These are phyloP conservation scores for Moricandia arvensis DNA, from an alignment of 345 rosid species.

Conservation along the genomic window DNA sequence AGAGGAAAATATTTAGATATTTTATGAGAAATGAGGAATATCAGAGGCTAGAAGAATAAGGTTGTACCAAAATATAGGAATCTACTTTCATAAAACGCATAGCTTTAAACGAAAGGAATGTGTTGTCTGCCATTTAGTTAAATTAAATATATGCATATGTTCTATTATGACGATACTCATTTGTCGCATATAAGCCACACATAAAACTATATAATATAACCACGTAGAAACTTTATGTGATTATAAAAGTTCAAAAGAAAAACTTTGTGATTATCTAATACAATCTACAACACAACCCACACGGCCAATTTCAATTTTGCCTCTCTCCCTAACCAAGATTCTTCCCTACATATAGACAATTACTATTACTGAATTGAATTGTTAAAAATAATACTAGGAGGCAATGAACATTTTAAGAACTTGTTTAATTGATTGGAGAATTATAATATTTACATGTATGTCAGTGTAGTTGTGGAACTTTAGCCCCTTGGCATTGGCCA, in stretches of 20 bases:
- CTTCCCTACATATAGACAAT: slow-evolving; percentile 24
- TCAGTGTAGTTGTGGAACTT: slow-evolving; percentile 18
- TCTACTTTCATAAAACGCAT: slow-evolving; percentile 37
- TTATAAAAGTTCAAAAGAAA: background rate
- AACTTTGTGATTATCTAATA: slow-evolving; percentile 32
- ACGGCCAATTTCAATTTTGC: slow-evolving; percentile 5
- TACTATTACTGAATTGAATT: background rate
- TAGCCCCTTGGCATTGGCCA: slow-evolving; percentile 24
- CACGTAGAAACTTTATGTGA: slow-evolving; percentile 23
- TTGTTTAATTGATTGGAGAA: background rate
- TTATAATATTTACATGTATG: slow-evolving; percentile 1
- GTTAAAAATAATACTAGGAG: slow-evolving; percentile 15
- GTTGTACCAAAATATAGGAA: slow-evolving; percentile 31
- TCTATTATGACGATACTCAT: slow-evolving; percentile 6
- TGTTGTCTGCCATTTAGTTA: slow-evolving; percentile 42
- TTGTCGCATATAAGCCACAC: slow-evolving; percentile 28
- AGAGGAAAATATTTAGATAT: background rate
- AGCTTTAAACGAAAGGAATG: slow-evolving; percentile 33
- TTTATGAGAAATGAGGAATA: slow-evolving; percentile 21
- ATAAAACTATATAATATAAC: slow-evolving; percentile 26
- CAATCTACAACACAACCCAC: slow-evolving; percentile 34
- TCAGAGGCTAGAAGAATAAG: slow-evolving; percentile 30
- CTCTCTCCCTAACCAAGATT: slow-evolving; percentile 26
- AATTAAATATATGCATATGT: slow-evolving; percentile 17
- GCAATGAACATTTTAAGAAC: background rate